A percentile compares a stretch with the other conserved stretches of the same genome.
Conservation (phyloP, 1,139 yeast species). For the Candida tropicalis region DNA sequence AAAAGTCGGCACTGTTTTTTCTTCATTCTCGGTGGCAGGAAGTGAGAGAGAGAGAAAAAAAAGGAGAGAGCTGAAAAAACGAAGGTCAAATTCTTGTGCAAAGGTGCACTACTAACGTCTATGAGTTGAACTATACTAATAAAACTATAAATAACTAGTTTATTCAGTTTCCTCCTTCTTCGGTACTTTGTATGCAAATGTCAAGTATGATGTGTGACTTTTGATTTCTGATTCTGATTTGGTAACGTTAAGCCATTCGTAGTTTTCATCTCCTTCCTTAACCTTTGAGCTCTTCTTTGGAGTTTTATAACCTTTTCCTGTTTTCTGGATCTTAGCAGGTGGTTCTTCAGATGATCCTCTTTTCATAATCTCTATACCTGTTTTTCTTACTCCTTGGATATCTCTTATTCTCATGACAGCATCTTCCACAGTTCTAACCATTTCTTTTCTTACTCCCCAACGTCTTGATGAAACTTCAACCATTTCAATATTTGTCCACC, state of each 20-base stretch:
- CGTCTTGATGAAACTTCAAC: slow-evolving; percentile 85
- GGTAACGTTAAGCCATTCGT: slow-evolving; percentile 81
- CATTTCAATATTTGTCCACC: slow-evolving; percentile 92
- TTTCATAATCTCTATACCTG: slow-evolving; percentile 69
- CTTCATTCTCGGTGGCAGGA: slow-evolving; percentile 6
- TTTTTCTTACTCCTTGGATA: slow-evolving; percentile 71
- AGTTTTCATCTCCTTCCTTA: slow-evolving; percentile 82
- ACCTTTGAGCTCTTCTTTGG: slow-evolving; percentile 85
- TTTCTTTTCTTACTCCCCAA: slow-evolving; percentile 90
- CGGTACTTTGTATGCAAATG: slow-evolving; percentile 64
- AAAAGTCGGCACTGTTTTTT: slow-evolving; percentile 4
- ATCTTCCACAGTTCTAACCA: slow-evolving; percentile 80
- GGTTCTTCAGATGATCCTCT: slow-evolving; percentile 20
- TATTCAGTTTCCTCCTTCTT: slow-evolving; percentile 4
- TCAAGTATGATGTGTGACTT: slow-evolving; percentile 91
- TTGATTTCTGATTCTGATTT: slow-evolving; percentile 83
- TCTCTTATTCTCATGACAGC: slow-evolving; percentile 81
- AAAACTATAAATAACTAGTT: too few relatives aligned
- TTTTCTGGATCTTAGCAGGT: slow-evolving; percentile 30
- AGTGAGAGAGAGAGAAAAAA: not conserved
- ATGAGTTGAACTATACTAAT: too few relatives aligned
- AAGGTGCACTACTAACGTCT: not conserved
- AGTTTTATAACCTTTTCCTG: slow-evolving; percentile 74
- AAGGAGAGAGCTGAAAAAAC: not conserved
- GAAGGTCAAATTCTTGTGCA: not conserved